Percentiles rank a stretch among this genome's conserved stretches.
Evolutionary conservation across 495 filamentous ascomycete genomes (phyloP).

Genomic region (Penicillium cataractarum): DNA sequence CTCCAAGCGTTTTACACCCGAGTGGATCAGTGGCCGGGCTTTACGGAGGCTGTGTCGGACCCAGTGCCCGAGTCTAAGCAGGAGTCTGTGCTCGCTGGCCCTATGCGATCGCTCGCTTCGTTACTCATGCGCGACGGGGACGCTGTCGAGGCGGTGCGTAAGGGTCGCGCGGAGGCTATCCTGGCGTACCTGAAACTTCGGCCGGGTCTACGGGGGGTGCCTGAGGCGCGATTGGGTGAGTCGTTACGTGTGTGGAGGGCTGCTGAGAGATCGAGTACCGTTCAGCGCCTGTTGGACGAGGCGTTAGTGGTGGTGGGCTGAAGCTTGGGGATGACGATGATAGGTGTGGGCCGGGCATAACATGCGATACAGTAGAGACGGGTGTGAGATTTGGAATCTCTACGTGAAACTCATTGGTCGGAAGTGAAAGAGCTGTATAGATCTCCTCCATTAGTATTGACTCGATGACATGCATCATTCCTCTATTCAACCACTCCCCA

Average conservation of each 20-base stretch:
- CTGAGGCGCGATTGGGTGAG: conserved; percentile 26
- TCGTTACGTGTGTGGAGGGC: conserved; percentile 38
- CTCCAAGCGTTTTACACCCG: conserved; percentile 44
- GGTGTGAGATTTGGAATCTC: not conserved
- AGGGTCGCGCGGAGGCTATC: conserved; percentile 44
- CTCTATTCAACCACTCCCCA: not conserved
- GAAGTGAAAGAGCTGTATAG: not conserved
- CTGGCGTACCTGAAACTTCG: conserved; percentile 42
- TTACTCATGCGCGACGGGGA: conserved; percentile 42
- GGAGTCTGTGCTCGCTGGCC: conserved; percentile 24
- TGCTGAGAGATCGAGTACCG: conserved; percentile 40
- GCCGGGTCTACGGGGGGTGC: conserved; percentile 26
- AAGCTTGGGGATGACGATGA: not conserved
- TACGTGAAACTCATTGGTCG: no score
- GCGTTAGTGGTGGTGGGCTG: conserved; percentile 26
- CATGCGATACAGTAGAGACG: no score
- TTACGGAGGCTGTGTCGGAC: conserved; percentile 18
- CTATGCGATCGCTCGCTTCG: conserved; percentile 37
- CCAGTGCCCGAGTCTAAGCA: not conserved
- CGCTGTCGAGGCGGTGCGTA: conserved; percentile 45
- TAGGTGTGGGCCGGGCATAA: no score
- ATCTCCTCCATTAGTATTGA: not conserved
- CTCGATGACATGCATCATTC: not conserved
- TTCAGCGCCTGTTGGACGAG: conserved; percentile 45
- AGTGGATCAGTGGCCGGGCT: conserved; percentile 35